Evolutionary conservation across 2,329 filamentous ascomycete species (phyloP), one percentile per base, ranked within the genome.

Genomic region (Alternaria angustiovoidea): DNA sequence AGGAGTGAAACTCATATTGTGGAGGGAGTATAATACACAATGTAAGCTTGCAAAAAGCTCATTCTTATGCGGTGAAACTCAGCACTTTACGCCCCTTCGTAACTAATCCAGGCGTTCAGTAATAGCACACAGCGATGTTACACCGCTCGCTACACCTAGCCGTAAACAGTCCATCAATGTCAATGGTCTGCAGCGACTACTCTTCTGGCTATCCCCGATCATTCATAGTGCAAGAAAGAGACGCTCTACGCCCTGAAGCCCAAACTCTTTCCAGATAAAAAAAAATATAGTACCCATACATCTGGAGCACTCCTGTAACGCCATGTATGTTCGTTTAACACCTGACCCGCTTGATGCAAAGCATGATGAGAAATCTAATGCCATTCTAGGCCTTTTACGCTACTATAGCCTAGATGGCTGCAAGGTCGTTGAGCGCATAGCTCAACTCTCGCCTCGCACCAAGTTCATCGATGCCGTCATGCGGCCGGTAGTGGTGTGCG

Each of bases 401-500:
- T 44, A 30, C 22, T 36, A 18, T 16, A 14, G 43, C 5, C 47
- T 24, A 59, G 28, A 58, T 70, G 51, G 75, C 64, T 67, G 77
- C 73, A 38, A 81, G 73, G 11, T 75, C 68, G 48, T 74, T 78
- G 36, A 83, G 70, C 26, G 79, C 78, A 30, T 67, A 68, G 6
- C 76, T 80, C 51, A 84, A 65, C 20, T 74, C 74, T 43, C 79
- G 78, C 24, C 82, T 76, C 1, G 81, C 80, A 46, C 78, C 77
- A 20, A 82, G 64, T 62, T 84, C 82, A 51, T 80, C 74, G 16
- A 72, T 74, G 34, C 73, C 75, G 20, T 75, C 68, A 24, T 76
- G 74, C 20, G 81, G 78, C 20, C 82, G 76, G 68, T 82, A 83
- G 61, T 81, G 79, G 51, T 80, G 77, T 53, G 78, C 71, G 16